Evolutionary conservation across 78 protist species (phyloP).

Genomic region (Paulinella micropora): DNA sequence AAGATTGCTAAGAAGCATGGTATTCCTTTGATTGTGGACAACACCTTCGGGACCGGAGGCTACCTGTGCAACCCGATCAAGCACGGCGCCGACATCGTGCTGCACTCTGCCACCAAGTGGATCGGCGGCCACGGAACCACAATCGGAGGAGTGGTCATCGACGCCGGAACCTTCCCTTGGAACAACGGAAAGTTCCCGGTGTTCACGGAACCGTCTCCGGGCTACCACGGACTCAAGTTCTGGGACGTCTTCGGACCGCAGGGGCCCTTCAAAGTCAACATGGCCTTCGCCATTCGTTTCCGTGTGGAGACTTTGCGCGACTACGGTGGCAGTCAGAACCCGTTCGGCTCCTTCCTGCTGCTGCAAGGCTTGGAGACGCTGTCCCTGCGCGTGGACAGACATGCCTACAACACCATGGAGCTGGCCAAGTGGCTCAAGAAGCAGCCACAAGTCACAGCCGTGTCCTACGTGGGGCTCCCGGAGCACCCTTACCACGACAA

Average conservation of each 20-base stretch:
- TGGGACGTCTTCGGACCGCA: too few species aligned
- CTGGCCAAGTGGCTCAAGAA: conserved; percentile 22
- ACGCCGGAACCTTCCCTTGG: conserved; percentile 32
- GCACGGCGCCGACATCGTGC: conserved; percentile 47
- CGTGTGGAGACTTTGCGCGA: conserved; percentile 25
- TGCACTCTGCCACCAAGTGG: conserved; percentile 46
- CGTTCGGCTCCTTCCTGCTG: conserved; percentile 30
- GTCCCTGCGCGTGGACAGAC: conserved; percentile 20
- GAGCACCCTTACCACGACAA: conserved; percentile 9
- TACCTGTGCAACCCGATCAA: conserved; percentile 31
- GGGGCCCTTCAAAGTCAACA: too few species aligned
- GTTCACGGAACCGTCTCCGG: neutral
- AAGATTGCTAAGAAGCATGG: conserved; percentile 8
- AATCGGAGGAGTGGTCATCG: conserved; percentile 49
- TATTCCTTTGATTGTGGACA: conserved; percentile 47
- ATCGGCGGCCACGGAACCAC: conserved; percentile 48
- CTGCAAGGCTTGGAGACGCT: conserved; percentile 44
- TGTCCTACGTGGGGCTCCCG: conserved; percentile 22
- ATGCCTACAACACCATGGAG: conserved; percentile 22
- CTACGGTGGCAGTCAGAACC: conserved; percentile 29
- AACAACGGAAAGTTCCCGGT: conserved; percentile 9
- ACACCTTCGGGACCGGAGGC: conserved; percentile 47
- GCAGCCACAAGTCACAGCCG: conserved; percentile 35
- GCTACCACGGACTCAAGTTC: conserved; percentile 34
- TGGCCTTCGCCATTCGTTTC: conserved; percentile 14